Evolutionary conservation across 139 green algal genomes (phyloP), one percentile per base, ranked within the genome.

Genomic region (Bryopsis sp.): DNA sequence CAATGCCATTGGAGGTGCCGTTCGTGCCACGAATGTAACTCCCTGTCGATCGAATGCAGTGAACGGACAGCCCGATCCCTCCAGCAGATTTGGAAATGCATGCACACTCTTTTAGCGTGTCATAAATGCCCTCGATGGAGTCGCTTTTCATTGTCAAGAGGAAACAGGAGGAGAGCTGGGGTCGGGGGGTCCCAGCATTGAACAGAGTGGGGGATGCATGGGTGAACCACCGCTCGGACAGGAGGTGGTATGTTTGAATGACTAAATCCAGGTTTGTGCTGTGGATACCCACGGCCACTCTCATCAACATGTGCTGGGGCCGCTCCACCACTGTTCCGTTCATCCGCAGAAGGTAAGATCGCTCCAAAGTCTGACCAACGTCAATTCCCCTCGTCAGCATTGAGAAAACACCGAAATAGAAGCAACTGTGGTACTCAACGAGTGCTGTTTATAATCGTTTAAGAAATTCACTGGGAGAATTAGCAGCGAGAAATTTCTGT

Each of bases 281-380:
- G 84, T 97, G 92, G 60, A 98, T 97, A 61, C 92, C 92, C 8
- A 97, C 78, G 0, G 93, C 70, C 39, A 99, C 94, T 35, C 94
- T 85, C 94, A 99, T 99, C n/a, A 99, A 87, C 93, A 99, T 97
- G 80, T 99, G 94, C 87, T 99, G 94, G 11, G 94, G 94, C 31
- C 94, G 82, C 83, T 99, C 94, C 38, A 99, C 82, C n/a, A 99
- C 86, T 60, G 86, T 82, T 67, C 89, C 90, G 74, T 97, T 91
- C n/a, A 98, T 82, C 28, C 89, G 81, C 58, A 99, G 87, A 65
- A 99, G 82, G 82, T 99, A 99, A 1, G 94, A 99, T 4, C 94
- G 84, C 85, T 99, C 94, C 67, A 99, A 85, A 0, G 94, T 99
- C 90, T 92, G 74, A 58, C 11, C n/a, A 48, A 43, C 43, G 11